Conservation (phyloP, 768 basidiomycete genomes). For the Tylopilus sp. region DNA sequence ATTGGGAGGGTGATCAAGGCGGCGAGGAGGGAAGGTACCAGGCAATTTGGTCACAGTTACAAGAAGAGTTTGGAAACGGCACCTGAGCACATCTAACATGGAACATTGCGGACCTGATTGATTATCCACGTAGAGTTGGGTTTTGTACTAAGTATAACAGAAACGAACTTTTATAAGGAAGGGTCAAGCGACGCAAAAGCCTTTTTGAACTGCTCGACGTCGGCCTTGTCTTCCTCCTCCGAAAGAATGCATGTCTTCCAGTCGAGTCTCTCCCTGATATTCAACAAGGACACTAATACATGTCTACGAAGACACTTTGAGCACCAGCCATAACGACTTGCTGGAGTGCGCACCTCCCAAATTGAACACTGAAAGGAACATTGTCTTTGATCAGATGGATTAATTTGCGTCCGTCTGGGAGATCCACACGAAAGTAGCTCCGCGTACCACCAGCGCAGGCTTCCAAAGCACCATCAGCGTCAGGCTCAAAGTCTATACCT, state of each 20-base stretch:
- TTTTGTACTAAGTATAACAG: not conserved
- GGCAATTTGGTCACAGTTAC: conserved; percentile 67
- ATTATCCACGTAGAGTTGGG: not conserved
- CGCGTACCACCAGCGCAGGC: conserved; percentile 47
- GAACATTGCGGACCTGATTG: not conserved
- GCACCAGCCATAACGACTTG: not conserved
- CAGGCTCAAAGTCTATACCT: conserved; percentile 73
- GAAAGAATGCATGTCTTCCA: conserved; percentile 87
- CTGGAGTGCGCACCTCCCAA: conserved; percentile 66
- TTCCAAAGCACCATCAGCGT: conserved; percentile 60
- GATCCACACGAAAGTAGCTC: conserved; percentile 88
- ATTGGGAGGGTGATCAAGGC: conserved; percentile 76
- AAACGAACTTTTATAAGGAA: conserved; percentile 22
- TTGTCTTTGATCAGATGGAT: conserved; percentile 81
- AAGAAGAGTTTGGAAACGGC: conserved; percentile 51
- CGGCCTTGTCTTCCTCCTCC: conserved; percentile 83
- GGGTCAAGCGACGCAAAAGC: conserved; percentile 79
- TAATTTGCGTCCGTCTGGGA: conserved; percentile 82
- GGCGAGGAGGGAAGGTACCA: conserved; percentile 59
- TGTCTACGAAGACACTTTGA: conserved; percentile 48
- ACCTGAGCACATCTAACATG: conserved; percentile 22
- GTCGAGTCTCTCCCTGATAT: conserved; percentile 74
- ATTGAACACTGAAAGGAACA: conserved; percentile 84
- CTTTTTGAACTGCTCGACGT: conserved; percentile 79
- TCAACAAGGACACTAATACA: conserved; percentile 75